Conservation (phyloP, 345 rosid species). For the Isatis tinctoria region DNA sequence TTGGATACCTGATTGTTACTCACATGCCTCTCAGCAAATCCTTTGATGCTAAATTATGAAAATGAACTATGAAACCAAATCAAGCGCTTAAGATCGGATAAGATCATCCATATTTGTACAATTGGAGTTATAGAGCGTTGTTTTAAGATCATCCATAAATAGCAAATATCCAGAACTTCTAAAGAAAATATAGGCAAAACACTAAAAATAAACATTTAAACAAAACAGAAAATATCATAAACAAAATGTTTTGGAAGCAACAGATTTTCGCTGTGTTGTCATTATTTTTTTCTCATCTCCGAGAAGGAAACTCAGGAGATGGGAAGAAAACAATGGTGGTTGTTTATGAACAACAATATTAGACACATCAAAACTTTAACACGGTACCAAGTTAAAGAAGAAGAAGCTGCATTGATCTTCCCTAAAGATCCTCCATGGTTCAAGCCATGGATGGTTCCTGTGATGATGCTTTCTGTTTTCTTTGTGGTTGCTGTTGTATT, state of each 20-base stretch:
- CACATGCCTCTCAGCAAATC: too few species aligned
- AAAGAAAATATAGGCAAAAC: not conserved
- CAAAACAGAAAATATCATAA: not conserved
- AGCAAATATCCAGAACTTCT: conserved; percentile 6
- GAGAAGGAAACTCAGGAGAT: not conserved
- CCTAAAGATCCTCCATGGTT: not conserved
- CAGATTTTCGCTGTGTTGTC: not conserved
- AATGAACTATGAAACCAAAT: too few species aligned
- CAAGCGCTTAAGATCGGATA: too few species aligned
- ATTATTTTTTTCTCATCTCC: conserved; percentile 17
- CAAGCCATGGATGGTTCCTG: conserved; percentile 20
- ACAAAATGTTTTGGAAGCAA: not conserved
- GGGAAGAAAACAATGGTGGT: conserved; percentile 4
- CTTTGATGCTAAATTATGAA: too few species aligned
- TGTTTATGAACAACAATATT: not conserved
- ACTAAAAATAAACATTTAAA: conserved; percentile 14
- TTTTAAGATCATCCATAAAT: too few species aligned
- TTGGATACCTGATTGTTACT: too few species aligned
- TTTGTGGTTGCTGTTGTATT: not conserved
- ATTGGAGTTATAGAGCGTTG: too few species aligned
- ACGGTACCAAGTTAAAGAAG: conserved; percentile 1
- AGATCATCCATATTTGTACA: too few species aligned
- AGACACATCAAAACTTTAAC: not conserved
- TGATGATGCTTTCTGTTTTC: conserved; percentile 8
- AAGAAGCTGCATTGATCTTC: conserved; percentile 24